Evolutionary conservation across 2,329 filamentous ascomycete species (phyloP).

Genomic region (Botrytis hyacinthi): DNA sequence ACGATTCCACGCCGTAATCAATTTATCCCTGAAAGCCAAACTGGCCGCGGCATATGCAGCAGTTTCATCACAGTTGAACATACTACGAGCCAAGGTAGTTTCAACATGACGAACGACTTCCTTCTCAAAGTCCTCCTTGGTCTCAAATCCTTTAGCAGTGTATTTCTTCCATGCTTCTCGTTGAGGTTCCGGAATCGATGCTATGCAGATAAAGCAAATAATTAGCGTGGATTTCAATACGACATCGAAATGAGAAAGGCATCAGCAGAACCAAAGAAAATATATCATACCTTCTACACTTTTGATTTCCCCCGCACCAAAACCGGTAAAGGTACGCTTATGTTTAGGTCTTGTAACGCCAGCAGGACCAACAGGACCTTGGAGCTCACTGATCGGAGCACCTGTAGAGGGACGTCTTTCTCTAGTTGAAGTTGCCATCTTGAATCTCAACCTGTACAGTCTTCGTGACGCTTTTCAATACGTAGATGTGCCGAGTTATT

Average conservation of each 20-base stretch:
- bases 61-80: slow-evolving; percentile 96
- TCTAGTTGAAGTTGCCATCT: slow-evolving; percentile 38
- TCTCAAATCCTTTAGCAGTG: slow-evolving; percentile 66
- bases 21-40: slow-evolving; percentile 85
- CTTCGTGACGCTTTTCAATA: background rate
- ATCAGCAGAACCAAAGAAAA: background rate
- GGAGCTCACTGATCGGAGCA: slow-evolving; percentile 81
- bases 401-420: slow-evolving; percentile 80
- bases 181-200: slow-evolving; percentile 82
- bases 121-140: slow-evolving; percentile 79
- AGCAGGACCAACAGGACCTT: slow-evolving; percentile 75
- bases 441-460: background rate
- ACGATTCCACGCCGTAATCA: slow-evolving; percentile 96
- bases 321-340: slow-evolving; percentile 93
- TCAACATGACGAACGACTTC: slow-evolving; percentile 94
- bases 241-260: too few species aligned
- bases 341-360: slow-evolving; percentile 90
- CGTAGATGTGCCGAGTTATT: background rate
- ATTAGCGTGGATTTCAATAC: slow-evolving; percentile 3
- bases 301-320: slow-evolving; percentile 89
- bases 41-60: slow-evolving; percentile 91
- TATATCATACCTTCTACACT: slow-evolving; percentile 71
- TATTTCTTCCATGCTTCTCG: slow-evolving; percentile 73
- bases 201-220: slow-evolving; percentile 40
- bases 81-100: slow-evolving; percentile 88